These are phyloP conservation scores for Selaginella moellendorffii DNA, from an alignment of 75 land plant species.

Conservation along the genomic window DNA sequence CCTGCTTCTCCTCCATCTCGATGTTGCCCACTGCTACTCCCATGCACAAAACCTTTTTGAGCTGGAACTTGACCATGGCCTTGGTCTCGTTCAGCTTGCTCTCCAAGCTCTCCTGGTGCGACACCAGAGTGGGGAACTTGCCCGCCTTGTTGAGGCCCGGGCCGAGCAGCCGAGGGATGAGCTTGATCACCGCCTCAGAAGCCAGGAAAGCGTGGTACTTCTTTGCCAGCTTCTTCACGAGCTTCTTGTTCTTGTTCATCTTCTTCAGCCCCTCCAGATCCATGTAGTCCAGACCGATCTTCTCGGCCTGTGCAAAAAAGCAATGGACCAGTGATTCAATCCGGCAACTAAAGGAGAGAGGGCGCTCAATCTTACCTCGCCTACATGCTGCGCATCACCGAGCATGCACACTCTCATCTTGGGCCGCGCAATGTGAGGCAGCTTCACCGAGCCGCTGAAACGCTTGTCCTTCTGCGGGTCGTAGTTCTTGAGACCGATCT, in stretches of 20 bases:
- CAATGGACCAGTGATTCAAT: neutral
- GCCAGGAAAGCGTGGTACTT: no score
- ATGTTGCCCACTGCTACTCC: slow-evolving; percentile 70
- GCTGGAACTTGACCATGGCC: slow-evolving; percentile 60
- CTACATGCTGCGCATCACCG: slow-evolving; percentile 55
- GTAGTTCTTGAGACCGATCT: slow-evolving; percentile 63
- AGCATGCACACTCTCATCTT: slow-evolving; percentile 61
- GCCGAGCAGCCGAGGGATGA: slow-evolving; percentile 51
- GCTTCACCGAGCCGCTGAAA: slow-evolving; percentile 47
- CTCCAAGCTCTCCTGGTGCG: slow-evolving; percentile 57
- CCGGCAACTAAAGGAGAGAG: neutral
- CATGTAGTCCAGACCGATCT: slow-evolving; percentile 49
- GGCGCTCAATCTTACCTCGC: slow-evolving; percentile 24
- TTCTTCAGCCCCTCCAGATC: no score
- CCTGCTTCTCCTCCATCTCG: slow-evolving; percentile 67
- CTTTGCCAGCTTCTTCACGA: no score
- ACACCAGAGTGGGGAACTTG: slow-evolving; percentile 58
- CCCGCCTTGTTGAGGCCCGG: slow-evolving; percentile 77
- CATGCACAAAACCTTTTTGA: slow-evolving; percentile 78
- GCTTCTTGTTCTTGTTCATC: slow-evolving; percentile 57
- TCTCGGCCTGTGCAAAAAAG: slow-evolving; percentile 32
- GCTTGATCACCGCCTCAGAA: slow-evolving; percentile 56
- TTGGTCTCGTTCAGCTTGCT: slow-evolving; percentile 45
- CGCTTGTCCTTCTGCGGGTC: slow-evolving; percentile 63
- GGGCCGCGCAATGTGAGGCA: slow-evolving; percentile 47